Conservation (phyloP, 1,284 basidiomycete genomes). For the Tetrapyrgos nigripes region DNA sequence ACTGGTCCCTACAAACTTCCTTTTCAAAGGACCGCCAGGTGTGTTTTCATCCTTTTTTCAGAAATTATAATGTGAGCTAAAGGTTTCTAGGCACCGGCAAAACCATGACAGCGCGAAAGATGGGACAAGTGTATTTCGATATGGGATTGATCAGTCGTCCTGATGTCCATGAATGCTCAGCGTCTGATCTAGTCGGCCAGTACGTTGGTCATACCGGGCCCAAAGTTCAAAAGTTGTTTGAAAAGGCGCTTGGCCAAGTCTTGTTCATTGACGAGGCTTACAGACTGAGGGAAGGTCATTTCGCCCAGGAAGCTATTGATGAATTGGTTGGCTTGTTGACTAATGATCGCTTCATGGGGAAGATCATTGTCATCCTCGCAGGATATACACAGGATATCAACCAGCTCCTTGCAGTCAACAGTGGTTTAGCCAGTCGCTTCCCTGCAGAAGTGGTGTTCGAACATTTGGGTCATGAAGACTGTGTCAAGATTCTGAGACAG, state of each 20-base stretch:
- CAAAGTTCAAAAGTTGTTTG: constrained; percentile 60
- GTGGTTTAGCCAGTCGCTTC: constrained; percentile 71
- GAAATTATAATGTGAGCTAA: not conserved
- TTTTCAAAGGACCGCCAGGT: constrained; percentile 79
- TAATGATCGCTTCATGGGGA: constrained; percentile 57
- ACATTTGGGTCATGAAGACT: constrained; percentile 56
- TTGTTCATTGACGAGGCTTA: constrained; percentile 76
- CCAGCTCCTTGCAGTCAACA: constrained; percentile 58
- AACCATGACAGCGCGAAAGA: constrained; percentile 55
- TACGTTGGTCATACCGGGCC: constrained; percentile 75
- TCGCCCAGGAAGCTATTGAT: constrained; percentile 72
- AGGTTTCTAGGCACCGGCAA: constrained; percentile 55
- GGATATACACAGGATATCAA: constrained; percentile 76
- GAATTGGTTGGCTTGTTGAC: constrained; percentile 69
- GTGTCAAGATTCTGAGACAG: constrained; percentile 54
- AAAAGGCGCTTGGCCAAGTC: constrained; percentile 66
- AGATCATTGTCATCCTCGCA: constrained; percentile 69
- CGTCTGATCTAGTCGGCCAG: constrained; percentile 68
- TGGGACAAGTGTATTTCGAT: constrained; percentile 67
- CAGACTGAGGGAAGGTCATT: constrained; percentile 60
- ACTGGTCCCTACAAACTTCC: constrained; percentile 67
- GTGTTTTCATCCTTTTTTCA: constrained; percentile 8
- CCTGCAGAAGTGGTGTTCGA: constrained; percentile 67
- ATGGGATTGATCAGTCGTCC: constrained; percentile 64
- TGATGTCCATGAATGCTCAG: constrained; percentile 68